Evolutionary conservation across 371 early-diverging fungal genomes (phyloP).

Genomic region (Rhizopus delemar): DNA sequence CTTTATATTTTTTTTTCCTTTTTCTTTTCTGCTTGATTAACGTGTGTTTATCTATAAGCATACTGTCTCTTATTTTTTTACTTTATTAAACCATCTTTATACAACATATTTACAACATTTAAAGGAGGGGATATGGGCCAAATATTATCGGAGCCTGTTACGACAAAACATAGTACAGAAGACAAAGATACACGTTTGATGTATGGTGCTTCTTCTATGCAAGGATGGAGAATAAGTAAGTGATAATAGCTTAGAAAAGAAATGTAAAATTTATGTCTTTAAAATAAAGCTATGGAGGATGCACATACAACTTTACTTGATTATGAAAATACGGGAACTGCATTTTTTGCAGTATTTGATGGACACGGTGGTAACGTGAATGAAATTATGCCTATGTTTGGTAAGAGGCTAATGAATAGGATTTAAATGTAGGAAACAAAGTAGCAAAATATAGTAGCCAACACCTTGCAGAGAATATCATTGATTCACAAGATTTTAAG

Average conservation of each 20-base stretch:
- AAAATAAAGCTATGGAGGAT: slow-evolving; percentile 89
- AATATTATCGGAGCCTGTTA: slow-evolving; percentile 90
- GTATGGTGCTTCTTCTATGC: slow-evolving; percentile 92
- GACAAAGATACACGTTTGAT: slow-evolving; percentile 74
- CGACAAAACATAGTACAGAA: slow-evolving; percentile 78
- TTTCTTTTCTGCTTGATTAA: not conserved
- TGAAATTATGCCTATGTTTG: not conserved
- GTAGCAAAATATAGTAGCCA: slow-evolving; percentile 88
- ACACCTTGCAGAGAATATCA: slow-evolving; percentile 69
- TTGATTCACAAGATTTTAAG: slow-evolving; percentile 62
- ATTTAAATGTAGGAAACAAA: slow-evolving; percentile 50
- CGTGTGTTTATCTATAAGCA: not conserved
- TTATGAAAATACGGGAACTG: slow-evolving; percentile 56
- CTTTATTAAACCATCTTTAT: not conserved
- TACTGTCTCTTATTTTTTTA: not conserved
- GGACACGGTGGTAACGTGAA: slow-evolving; percentile 86
- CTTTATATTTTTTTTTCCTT: no score
- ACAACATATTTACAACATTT: slow-evolving; percentile 23
- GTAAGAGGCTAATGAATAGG: no score
- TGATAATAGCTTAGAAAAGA: not conserved
- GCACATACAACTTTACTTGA: slow-evolving; percentile 87
- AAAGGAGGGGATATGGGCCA: slow-evolving; percentile 79
- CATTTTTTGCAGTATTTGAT: slow-evolving; percentile 96
- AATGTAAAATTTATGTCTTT: not conserved
- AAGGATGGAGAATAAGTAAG: slow-evolving; percentile 96